Conservation (phyloP, 2,329 filamentous ascomycete species). For the Trichocomaceae sp. region DNA sequence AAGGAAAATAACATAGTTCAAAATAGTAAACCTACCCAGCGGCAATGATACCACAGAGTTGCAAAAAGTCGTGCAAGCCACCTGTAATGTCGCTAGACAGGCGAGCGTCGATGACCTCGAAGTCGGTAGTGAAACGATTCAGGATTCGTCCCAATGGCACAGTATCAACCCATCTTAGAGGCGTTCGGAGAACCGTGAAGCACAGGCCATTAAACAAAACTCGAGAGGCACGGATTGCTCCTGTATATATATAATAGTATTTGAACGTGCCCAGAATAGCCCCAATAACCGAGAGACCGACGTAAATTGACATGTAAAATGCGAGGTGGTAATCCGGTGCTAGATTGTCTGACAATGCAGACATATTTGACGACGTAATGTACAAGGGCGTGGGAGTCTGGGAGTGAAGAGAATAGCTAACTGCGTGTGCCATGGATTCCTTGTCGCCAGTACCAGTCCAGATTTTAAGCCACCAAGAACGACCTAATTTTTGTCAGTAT, state of each 20-base stretch:
- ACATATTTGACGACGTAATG: not conserved
- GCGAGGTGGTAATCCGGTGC: constrained; percentile 43
- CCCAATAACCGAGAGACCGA: constrained; percentile 52
- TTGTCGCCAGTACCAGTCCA: constrained; percentile 36
- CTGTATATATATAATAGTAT: constrained; percentile 58
- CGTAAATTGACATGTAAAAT: constrained; percentile 65
- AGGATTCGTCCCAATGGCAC: constrained; percentile 69
- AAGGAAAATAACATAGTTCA: constrained; percentile 37
- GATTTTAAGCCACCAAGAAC: constrained; percentile 44
- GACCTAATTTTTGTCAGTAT: constrained; percentile 20
- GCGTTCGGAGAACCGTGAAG: constrained; percentile 61
- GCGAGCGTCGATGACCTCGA: constrained; percentile 64
- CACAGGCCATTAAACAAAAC: constrained; percentile 61
- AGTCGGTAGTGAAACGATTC: constrained; percentile 73
- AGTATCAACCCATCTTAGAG: constrained; percentile 73
- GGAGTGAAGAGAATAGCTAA: constrained; percentile 6
- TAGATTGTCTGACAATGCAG: not conserved
- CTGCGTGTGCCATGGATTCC: constrained; percentile 6
- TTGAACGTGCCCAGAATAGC: constrained; percentile 56
- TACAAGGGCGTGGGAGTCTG: not conserved
- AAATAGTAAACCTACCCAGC: constrained; percentile 59
- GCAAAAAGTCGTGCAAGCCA: constrained; percentile 54
- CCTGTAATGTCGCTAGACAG: constrained; percentile 59
- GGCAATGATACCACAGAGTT: constrained; percentile 58
- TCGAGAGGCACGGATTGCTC: constrained; percentile 63